A percentile compares a stretch with the other conserved stretches of the same genome.
Evolutionary conservation across 192 early-diverging fungal species (phyloP).

Genomic region (Backusella mclennaniae): DNA sequence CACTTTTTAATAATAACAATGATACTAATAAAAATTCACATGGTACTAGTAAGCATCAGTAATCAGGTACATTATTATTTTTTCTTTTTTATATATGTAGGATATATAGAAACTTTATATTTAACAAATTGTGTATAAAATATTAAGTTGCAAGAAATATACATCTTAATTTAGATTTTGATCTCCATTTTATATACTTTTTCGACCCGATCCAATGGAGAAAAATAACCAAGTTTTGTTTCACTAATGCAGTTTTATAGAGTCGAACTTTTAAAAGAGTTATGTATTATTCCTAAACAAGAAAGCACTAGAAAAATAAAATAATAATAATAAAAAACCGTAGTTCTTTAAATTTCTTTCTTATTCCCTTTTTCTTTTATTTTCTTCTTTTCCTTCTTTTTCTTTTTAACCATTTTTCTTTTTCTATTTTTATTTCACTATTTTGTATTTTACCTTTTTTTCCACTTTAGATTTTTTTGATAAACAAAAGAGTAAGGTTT

Average conservation of each 20-base stretch:
- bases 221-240: not conserved
- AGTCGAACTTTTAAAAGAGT: not conserved
- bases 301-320: not conserved
- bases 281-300: constrained; percentile 1
- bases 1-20: not conserved
- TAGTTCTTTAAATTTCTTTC: not conserved
- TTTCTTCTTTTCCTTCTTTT: not conserved
- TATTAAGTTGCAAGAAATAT: too few relatives aligned
- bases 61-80: too few relatives aligned
- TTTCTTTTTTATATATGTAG: not conserved
- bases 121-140: too few relatives aligned
- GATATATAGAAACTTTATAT: too few relatives aligned
- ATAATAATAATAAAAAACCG: not conserved
- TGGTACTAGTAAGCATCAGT: not conserved
- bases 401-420: not conserved
- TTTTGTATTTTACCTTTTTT: not conserved
- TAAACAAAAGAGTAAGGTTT: not conserved
- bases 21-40: not conserved
- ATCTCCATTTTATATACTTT: not conserved
- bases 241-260: not conserved
- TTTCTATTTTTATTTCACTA: not conserved
- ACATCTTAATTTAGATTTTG: not conserved
- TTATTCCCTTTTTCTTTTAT: not conserved
- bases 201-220: not conserved
- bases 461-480: not conserved